These are phyloP conservation scores for Tephrocybe sp. DNA, from an alignment of 768 basidiomycete genomes.

Conservation along the genomic window DNA sequence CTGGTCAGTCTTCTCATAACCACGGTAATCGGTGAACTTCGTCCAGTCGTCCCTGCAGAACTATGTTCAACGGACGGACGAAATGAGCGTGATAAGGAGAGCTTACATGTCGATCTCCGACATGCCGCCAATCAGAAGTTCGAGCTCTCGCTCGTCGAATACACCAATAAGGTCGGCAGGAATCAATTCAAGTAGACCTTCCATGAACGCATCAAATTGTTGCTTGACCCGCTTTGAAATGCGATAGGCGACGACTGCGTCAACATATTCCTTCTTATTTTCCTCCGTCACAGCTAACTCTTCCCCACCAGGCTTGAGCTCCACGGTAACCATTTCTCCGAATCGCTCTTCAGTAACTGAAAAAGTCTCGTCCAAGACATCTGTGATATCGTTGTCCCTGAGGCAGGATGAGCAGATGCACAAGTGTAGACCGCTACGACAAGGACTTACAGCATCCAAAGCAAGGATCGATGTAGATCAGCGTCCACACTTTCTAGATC, in stretches of 20 bases:
- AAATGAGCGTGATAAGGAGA: not conserved
- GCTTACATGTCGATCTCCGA: conserved; percentile 85
- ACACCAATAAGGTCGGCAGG: conserved; percentile 83
- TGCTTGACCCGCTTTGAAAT: conserved; percentile 80
- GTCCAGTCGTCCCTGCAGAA: conserved; percentile 92
- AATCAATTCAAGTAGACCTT: conserved; percentile 81
- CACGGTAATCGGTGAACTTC: conserved; percentile 91
- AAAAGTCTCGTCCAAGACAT: conserved; percentile 73
- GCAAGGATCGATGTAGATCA: conserved; percentile 65
- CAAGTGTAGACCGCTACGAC: not conserved
- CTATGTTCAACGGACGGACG: not conserved
- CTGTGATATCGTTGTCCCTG: conserved; percentile 77
- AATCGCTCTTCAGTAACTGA: conserved; percentile 73
- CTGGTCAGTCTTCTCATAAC: conserved; percentile 82
- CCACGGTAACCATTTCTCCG: conserved; percentile 67
- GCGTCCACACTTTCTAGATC: conserved; percentile 74
- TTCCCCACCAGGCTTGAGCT: conserved; percentile 64
- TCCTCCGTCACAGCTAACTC: conserved; percentile 65
- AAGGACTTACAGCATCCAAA: conserved; percentile 70
- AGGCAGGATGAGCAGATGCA: not conserved
- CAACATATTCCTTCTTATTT: conserved; percentile 80
- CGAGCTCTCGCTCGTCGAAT: conserved; percentile 89
- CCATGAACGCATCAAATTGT: conserved; percentile 85
- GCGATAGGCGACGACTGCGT: conserved; percentile 78
- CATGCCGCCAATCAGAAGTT: conserved; percentile 91